These are phyloP conservation scores for Colletotrichum agaves DNA, from an alignment of 2,329 filamentous ascomycete species.

Conservation along the genomic window DNA sequence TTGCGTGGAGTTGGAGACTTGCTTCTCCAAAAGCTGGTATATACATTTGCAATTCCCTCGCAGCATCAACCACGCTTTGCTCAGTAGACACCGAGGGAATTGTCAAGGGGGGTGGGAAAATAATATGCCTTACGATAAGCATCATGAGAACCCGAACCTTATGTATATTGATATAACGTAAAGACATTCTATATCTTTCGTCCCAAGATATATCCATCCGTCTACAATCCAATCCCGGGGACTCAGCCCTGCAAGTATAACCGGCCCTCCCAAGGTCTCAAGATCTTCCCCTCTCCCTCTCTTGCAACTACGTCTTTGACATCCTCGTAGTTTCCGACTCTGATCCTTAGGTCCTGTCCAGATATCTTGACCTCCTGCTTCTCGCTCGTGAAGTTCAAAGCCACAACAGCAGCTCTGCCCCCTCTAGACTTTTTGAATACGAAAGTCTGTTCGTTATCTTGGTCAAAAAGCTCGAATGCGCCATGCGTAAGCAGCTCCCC, in stretches of 20 bases:
- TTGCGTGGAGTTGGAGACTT: too few species aligned
- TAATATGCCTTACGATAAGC: too few species aligned
- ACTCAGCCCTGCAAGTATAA: constrained; percentile 43
- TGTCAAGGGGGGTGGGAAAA: too few species aligned
- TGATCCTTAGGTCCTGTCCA: constrained; percentile 37
- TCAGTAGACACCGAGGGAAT: too few species aligned
- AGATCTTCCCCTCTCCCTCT: constrained; percentile 29
- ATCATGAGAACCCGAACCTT: constrained; percentile 21
- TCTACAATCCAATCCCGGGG: too few species aligned
- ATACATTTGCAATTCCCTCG: too few species aligned
- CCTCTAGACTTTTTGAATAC: constrained; percentile 54
- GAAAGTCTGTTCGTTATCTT: constrained; percentile 57
- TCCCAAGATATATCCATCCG: neutral
- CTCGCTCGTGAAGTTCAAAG: constrained; percentile 51
- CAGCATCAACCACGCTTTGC: too few species aligned
- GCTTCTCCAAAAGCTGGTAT: too few species aligned
- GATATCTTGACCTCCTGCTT: constrained; percentile 44
- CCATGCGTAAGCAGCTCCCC: constrained; percentile 71
- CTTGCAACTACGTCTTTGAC: constrained; percentile 30
- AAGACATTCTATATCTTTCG: neutral
- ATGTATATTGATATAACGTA: constrained; percentile 2
- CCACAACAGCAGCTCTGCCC: constrained; percentile 46
- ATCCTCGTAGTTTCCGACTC: constrained; percentile 47
- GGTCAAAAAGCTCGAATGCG: constrained; percentile 62
- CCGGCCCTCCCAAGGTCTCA: constrained; percentile 50